These are phyloP conservation scores for Syncephalastrum monosporum DNA, from an alignment of 371 early-diverging fungal species.

Conservation along the genomic window DNA sequence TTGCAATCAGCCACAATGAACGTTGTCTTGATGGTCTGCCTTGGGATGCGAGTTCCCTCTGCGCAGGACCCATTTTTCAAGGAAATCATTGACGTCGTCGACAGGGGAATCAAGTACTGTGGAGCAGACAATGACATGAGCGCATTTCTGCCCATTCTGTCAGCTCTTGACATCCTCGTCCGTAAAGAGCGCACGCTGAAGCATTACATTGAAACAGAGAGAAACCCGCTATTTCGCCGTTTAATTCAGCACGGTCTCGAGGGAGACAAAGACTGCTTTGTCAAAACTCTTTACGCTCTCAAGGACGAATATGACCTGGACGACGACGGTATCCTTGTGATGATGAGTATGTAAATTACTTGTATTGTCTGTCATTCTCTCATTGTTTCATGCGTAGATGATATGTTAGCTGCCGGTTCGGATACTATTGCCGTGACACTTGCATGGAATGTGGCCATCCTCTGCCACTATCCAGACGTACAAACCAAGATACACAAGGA, in stretches of 20 bases:
- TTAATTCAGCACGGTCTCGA: slow-evolving; percentile 13
- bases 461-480: slow-evolving; percentile 20
- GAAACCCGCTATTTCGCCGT: slow-evolving; percentile 14
- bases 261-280: slow-evolving; percentile 14
- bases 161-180: slow-evolving; percentile 6
- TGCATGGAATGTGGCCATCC: slow-evolving; percentile 15
- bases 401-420: slow-evolving; percentile 21
- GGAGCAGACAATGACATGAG: slow-evolving; percentile 20
- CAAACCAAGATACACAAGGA: slow-evolving; percentile 17
- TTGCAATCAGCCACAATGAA: slow-evolving; percentile 17
- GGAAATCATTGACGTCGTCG: slow-evolving; percentile 8
- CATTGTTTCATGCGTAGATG: slow-evolving; percentile 9
- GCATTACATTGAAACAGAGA: slow-evolving; percentile 6
- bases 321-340: slow-evolving; percentile 14
- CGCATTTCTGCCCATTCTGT: slow-evolving; percentile 16
- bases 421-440: slow-evolving; percentile 19
- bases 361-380: background rate
- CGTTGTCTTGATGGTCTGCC: slow-evolving; percentile 9
- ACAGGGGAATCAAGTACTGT: slow-evolving; percentile 12
- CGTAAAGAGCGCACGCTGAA: slow-evolving; percentile 10
- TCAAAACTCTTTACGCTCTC: slow-evolving; percentile 15
- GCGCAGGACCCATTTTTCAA: slow-evolving; percentile 13
- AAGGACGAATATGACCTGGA: slow-evolving; percentile 23
- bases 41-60: slow-evolving; percentile 16
- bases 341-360: slow-evolving; percentile 21